phyloP scores from a whole-genome alignment of 2,329 filamentous ascomycete species.

The Epichloe uncinata region DNA sequence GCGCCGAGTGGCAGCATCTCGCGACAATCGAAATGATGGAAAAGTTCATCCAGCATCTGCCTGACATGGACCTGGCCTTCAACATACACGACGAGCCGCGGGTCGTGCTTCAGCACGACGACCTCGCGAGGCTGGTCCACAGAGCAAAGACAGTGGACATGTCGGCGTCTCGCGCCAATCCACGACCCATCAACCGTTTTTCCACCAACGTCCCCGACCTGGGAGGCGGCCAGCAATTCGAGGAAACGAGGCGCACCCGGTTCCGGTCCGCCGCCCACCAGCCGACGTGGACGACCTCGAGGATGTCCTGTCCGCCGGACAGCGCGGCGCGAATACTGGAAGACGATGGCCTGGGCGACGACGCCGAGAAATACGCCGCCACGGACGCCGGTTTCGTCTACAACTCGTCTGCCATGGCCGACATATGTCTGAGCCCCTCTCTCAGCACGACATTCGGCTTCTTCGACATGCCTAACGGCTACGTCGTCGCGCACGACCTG shows the following conservation, averaged over 20 bases:
- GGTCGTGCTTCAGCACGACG: conserved; percentile 73
- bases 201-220: background rate
- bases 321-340: conserved; percentile 61
- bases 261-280: conserved; percentile 88
- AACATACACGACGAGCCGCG: conserved; percentile 92
- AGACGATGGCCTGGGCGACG: conserved; percentile 49
- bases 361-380: conserved; percentile 52
- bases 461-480: conserved; percentile 87
- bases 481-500: conserved; percentile 76
- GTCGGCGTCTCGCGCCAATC: conserved; percentile 38
- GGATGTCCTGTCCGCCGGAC: conserved; percentile 70
- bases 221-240: conserved; percentile 59
- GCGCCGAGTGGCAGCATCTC: conserved; percentile 71
- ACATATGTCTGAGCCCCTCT: conserved; percentile 81
- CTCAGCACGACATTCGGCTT: conserved; percentile 71
- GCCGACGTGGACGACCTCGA: conserved; percentile 77
- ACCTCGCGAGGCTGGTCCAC: conserved; percentile 57
- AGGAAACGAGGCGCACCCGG: conserved; percentile 65
- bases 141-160: conserved; percentile 52
- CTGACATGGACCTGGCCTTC: conserved; percentile 93
- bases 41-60: conserved; percentile 64
- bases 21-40: conserved; percentile 74
- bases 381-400: conserved; percentile 73
- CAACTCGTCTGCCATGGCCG: conserved; percentile 78
- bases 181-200: conserved; percentile 26